These are phyloP conservation scores for Starmerella ratchasimensis DNA, from an alignment of 805 yeast genomes.

Conservation along the genomic window DNA sequence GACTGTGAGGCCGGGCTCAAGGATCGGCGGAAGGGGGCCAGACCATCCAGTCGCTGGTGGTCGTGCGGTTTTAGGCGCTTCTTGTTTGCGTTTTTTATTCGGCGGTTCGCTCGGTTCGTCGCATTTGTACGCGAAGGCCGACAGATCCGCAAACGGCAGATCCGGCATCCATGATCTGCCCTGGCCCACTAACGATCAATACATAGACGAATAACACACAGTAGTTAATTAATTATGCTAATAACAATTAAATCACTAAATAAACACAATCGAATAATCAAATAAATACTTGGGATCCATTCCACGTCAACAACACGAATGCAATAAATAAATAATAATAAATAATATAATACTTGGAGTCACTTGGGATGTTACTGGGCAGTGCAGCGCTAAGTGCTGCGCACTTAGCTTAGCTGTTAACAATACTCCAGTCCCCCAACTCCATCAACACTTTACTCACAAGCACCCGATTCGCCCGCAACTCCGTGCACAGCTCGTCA, in stretches of 20 bases:
- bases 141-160: conserved; percentile 4
- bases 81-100: background rate
- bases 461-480: conserved; percentile 17
- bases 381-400: too few relatives aligned
- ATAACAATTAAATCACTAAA: background rate
- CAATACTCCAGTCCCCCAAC: conserved; percentile 20
- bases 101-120: background rate
- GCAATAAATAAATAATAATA: background rate
- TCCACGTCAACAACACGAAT: too few relatives aligned
- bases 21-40: conserved; percentile 21
- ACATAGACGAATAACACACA: too few relatives aligned
- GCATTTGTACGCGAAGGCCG: conserved; percentile 4
- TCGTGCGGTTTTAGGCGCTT: background rate
- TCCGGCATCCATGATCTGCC: too few relatives aligned
- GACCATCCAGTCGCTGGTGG: conserved; percentile 11
- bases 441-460: conserved; percentile 14
- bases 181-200: too few relatives aligned
- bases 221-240: background rate
- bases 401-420: conserved; percentile 6
- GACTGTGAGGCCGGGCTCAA: conserved; percentile 27
- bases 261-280: background rate
- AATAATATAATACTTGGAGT: background rate
- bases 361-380: too few relatives aligned
- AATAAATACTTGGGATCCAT: too few relatives aligned
- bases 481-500: conserved; percentile 20